A percentile compares a stretch with the other conserved stretches of the same genome.
phyloP scores from a whole-genome alignment of 2,329 filamentous ascomycete species.

The Penicillium frequentans region DNA sequence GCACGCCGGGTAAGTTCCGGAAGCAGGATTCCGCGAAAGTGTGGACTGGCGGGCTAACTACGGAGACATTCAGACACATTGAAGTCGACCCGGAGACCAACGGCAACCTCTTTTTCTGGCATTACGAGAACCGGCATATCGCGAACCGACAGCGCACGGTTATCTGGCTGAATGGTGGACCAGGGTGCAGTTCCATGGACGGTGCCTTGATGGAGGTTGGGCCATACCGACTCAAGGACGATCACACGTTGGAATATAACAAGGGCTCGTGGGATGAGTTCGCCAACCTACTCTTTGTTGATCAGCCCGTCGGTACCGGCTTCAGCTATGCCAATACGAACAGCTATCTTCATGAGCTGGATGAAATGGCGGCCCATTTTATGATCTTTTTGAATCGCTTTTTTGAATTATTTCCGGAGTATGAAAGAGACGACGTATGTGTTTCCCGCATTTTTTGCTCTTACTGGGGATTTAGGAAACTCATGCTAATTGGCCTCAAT shows the following conservation, averaged over 20 bases:
- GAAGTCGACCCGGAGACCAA: conserved; percentile 82
- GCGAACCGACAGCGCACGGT: conserved; percentile 87
- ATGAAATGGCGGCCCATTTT: conserved; percentile 88
- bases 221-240: conserved; percentile 80
- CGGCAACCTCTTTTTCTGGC: conserved; percentile 98
- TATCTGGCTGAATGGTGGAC: conserved; percentile 95
- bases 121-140: conserved; percentile 93
- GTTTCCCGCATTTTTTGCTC: not conserved
- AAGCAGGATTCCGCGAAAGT: not conserved
- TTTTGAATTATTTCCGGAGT: conserved; percentile 87
- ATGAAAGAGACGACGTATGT: conserved; percentile 85
- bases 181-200: conserved; percentile 96
- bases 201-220: conserved; percentile 95
- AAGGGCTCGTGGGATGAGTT: conserved; percentile 99
- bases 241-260: conserved; percentile 72
- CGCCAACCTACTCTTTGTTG: conserved; percentile 92
- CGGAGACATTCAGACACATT: conserved; percentile 66
- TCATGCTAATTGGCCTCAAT: conserved; percentile 10
- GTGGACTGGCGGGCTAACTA: not conserved
- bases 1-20: conserved; percentile 84
- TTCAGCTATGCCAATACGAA: conserved; percentile 95
- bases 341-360: conserved; percentile 79
- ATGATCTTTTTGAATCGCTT: conserved; percentile 87
- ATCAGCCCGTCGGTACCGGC: conserved; percentile 94
- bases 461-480: not conserved